These are phyloP conservation scores for Agaricus subrufescens DNA, from an alignment of 768 basidiomycete genomes.

Conservation along the genomic window DNA sequence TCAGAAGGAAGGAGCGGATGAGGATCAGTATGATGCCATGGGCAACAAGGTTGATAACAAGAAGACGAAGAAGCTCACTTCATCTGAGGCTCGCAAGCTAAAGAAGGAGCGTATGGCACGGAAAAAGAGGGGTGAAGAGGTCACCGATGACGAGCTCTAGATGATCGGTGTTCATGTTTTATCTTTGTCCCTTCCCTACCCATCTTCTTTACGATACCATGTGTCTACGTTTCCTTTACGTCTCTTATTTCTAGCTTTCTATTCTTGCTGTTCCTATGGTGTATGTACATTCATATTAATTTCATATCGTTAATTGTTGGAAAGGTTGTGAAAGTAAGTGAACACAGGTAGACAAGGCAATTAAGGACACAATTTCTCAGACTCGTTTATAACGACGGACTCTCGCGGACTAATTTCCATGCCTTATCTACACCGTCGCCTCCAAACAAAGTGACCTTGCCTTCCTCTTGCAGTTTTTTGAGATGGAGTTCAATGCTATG, in stretches of 20 bases:
- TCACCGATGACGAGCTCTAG: constrained; percentile 63
- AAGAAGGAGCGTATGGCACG: constrained; percentile 97
- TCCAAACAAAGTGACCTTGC: constrained; percentile 42
- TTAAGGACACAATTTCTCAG: background rate
- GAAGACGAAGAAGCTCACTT: constrained; percentile 83
- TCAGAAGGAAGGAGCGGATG: constrained; percentile 88
- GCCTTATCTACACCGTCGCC: constrained; percentile 47
- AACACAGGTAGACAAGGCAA: background rate
- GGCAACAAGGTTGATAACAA: constrained; percentile 91
- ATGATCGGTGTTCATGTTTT: constrained; percentile 3
- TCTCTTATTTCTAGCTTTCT: background rate
- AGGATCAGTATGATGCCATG: constrained; percentile 93
- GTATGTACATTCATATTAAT: background rate
- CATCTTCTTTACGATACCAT: background rate
- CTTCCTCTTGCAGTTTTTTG: constrained; percentile 65
- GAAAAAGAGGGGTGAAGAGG: constrained; percentile 82
- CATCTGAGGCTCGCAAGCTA: constrained; percentile 79
- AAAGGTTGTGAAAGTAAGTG: background rate
- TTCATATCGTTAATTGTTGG: background rate
- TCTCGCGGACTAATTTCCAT: constrained; percentile 35
- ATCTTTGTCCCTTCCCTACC: background rate
- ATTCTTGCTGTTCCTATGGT: background rate
- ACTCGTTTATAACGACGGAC: constrained; percentile 12
- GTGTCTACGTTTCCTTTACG: background rate
- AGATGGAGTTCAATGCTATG: constrained; percentile 66